Conservation (phyloP, 106 monocot genomes). For the Iris macrosiphon region DNA sequence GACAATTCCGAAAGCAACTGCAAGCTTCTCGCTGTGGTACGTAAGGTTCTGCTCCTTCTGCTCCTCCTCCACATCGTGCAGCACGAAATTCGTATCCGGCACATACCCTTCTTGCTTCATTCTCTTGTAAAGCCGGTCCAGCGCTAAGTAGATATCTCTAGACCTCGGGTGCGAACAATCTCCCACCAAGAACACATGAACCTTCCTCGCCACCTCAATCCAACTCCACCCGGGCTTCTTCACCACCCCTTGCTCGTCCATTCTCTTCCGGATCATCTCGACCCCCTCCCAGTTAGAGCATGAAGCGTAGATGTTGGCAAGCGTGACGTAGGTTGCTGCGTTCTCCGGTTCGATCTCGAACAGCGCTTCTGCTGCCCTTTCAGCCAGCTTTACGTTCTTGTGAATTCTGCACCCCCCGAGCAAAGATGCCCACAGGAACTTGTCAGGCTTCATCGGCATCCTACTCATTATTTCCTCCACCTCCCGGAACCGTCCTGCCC, state of each 20-base stretch:
- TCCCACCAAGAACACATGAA: constrained; percentile 20
- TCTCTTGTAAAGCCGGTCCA: constrained; percentile 13
- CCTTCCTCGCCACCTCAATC: constrained; percentile 18
- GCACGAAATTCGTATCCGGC: constrained; percentile 17
- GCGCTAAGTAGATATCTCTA: constrained; percentile 1
- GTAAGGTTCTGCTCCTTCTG: constrained; percentile 21
- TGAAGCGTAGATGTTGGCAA: constrained; percentile 22
- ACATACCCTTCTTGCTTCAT: constrained; percentile 22
- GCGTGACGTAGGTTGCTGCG: constrained; percentile 20
- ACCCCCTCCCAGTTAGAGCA: constrained; percentile 9
- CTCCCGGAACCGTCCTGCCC: constrained; percentile 16
- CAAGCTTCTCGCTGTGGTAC: constrained; percentile 24
- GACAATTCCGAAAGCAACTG: constrained; percentile 21
- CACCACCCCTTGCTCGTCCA: constrained; percentile 12
- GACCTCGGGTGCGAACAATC: constrained; percentile 10
- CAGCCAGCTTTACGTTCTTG: constrained; percentile 11
- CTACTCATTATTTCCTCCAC: constrained; percentile 17
- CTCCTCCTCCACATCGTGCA: constrained; percentile 28
- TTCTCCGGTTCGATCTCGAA: constrained; percentile 25
- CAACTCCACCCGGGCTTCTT: constrained; percentile 25
- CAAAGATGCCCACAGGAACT: constrained; percentile 26
- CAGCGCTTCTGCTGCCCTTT: constrained; percentile 13
- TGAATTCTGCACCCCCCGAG: constrained; percentile 21
- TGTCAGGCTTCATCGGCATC: constrained; percentile 25
- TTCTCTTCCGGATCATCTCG: constrained; percentile 6